These are phyloP conservation scores for Apiospora pterosperma DNA, from an alignment of 2,329 filamentous ascomycete genomes.

Conservation along the genomic window DNA sequence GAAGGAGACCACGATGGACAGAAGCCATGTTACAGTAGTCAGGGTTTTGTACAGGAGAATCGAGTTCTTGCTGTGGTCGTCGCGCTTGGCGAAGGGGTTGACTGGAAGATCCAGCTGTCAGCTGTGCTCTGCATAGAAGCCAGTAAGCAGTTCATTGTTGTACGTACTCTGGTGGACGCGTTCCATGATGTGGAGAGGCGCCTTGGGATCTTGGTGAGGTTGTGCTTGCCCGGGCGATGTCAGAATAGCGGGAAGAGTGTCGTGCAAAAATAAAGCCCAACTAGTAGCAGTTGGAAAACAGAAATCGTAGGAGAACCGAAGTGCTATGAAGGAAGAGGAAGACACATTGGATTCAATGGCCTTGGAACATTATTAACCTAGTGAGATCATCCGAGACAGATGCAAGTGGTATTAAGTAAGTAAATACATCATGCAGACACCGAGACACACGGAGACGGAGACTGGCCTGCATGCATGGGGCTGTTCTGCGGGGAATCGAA, in stretches of 20 bases:
- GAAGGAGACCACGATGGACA: slow-evolving; percentile 68
- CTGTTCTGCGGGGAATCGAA: background rate
- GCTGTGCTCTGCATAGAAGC: background rate
- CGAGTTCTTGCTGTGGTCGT: slow-evolving; percentile 57
- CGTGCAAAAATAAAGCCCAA: background rate
- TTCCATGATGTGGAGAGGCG: slow-evolving; percentile 21
- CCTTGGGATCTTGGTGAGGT: no score
- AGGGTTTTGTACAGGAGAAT: slow-evolving; percentile 74
- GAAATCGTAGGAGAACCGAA: background rate
- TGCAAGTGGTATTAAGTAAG: background rate
- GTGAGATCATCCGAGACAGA: slow-evolving; percentile 1
- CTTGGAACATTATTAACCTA: background rate
- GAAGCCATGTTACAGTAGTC: slow-evolving; percentile 69
- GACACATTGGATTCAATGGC: background rate
- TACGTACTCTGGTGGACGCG: slow-evolving; percentile 26
- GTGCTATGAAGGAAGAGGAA: background rate
- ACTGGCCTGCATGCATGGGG: background rate
- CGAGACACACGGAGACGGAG: no score
- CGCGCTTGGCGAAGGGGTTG: slow-evolving; percentile 74
- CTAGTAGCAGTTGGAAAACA: background rate
- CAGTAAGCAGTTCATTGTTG: background rate
- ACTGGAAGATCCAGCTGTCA: slow-evolving; percentile 38
- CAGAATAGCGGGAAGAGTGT: background rate
- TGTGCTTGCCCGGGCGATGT: background rate
- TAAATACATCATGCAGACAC: background rate